Conservation (phyloP, 768 basidiomycete genomes). For the Kwoniella botswanensis region DNA sequence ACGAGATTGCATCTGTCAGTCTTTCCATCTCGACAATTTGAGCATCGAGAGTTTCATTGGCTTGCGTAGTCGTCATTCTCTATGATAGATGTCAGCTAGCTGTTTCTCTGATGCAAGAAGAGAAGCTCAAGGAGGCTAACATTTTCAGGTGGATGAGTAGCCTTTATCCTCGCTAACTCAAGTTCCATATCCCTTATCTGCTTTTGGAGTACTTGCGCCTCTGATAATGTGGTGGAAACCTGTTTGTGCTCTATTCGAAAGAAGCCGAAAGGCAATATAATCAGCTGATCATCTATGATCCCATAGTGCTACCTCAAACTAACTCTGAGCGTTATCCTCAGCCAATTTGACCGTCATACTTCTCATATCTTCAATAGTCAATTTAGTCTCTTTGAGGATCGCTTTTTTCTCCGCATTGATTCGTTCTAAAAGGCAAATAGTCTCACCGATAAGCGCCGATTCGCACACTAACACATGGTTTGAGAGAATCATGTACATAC, state of each 20-base stretch:
- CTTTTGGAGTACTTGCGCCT: slow-evolving; percentile 48
- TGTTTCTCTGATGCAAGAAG: neutral
- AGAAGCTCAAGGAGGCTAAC: slow-evolving; percentile 28
- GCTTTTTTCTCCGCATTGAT: slow-evolving; percentile 75
- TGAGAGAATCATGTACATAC: slow-evolving; percentile 24
- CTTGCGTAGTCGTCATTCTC: slow-evolving; percentile 75
- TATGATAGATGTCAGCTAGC: slow-evolving; percentile 56
- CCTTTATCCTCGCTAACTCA: slow-evolving; percentile 76
- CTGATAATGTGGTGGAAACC: slow-evolving; percentile 33
- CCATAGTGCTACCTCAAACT: slow-evolving; percentile 16
- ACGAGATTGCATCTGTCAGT: slow-evolving; percentile 70
- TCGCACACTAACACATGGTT: too few relatives aligned
- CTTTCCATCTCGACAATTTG: slow-evolving; percentile 81
- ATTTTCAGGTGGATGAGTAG: slow-evolving; percentile 70
- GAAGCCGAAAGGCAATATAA: neutral
- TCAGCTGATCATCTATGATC: neutral
- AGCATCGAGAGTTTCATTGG: slow-evolving; percentile 72
- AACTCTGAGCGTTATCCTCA: slow-evolving; percentile 60
- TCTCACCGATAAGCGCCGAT: too few relatives aligned
- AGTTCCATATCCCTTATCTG: slow-evolving; percentile 82
- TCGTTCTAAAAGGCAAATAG: slow-evolving; percentile 55
- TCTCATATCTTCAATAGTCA: slow-evolving; percentile 65
- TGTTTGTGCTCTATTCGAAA: slow-evolving; percentile 37
- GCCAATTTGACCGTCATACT: slow-evolving; percentile 68
- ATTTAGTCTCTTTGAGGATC: slow-evolving; percentile 70